Conservation (phyloP, 305 asterid genomes). For the Fraxinus paxiana region DNA sequence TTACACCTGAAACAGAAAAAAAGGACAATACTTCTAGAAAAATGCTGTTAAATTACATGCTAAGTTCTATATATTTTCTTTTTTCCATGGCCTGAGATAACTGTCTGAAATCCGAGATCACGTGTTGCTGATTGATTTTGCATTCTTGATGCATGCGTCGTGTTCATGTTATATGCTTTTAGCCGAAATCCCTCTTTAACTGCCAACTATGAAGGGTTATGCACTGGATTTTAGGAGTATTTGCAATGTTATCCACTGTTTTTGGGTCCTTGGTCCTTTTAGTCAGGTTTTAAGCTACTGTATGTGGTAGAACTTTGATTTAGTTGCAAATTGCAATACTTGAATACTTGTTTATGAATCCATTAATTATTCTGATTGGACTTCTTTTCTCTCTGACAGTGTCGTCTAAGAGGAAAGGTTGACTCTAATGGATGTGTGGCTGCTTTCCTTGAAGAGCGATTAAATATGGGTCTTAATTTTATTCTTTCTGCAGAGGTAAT, state of each 20-base stretch:
- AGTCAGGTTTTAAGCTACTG: neutral
- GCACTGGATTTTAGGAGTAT: neutral
- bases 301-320: neutral
- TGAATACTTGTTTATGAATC: neutral
- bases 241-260: neutral
- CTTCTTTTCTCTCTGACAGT: slow-evolving; percentile 38
- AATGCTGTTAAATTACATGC: neutral
- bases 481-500: slow-evolving; percentile 89
- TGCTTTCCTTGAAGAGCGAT: slow-evolving; percentile 75
- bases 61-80: neutral
- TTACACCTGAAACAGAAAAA: neutral
- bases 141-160: neutral
- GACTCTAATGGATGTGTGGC: slow-evolving; percentile 82
- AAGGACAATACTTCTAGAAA: neutral
- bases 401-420: slow-evolving; percentile 86
- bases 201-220: neutral
- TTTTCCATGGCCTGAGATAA: neutral
- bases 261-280: neutral
- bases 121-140: neutral
- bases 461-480: slow-evolving; percentile 80
- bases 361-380: neutral
- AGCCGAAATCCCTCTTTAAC: neutral
- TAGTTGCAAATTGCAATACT: neutral
- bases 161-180: neutral
- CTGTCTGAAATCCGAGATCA: neutral